These are phyloP conservation scores for Nelumbo lutea DNA, from an alignment of 164 flowering plant genomes.

Conservation along the genomic window DNA sequence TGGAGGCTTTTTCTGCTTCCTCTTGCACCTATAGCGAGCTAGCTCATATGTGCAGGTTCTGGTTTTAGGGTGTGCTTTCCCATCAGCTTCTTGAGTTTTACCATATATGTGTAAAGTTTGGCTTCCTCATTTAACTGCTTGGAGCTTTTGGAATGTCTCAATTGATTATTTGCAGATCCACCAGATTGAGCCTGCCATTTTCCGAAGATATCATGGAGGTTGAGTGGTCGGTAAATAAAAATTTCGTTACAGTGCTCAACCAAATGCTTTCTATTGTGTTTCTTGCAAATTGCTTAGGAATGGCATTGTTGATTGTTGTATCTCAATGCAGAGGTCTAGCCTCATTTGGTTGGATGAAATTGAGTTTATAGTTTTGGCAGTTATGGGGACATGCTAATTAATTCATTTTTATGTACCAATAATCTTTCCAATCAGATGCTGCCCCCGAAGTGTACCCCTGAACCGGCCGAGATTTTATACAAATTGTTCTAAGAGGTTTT, in stretches of 20 bases:
- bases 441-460: too few species aligned
- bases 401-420: too few species aligned
- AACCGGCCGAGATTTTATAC: too few species aligned
- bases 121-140: not conserved
- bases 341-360: too few species aligned
- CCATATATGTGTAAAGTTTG: conserved; percentile 12
- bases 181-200: not conserved
- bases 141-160: conserved; percentile 14
- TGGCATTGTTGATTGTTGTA: not conserved
- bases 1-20: not conserved
- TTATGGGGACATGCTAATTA: too few species aligned
- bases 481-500: too few species aligned
- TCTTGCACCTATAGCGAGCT: not conserved
- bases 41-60: not conserved
- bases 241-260: not conserved
- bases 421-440: too few species aligned
- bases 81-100: conserved; percentile 1
- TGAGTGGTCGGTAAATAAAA: not conserved
- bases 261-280: not conserved
- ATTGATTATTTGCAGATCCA: conserved; percentile 12
- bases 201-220: not conserved
- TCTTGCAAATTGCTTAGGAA: not conserved
- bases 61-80: conserved; percentile 4
- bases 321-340: too few species aligned
- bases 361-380: too few species aligned